Conservation (phyloP, 495 filamentous ascomycete species). For the Penicillium paradoxum region DNA sequence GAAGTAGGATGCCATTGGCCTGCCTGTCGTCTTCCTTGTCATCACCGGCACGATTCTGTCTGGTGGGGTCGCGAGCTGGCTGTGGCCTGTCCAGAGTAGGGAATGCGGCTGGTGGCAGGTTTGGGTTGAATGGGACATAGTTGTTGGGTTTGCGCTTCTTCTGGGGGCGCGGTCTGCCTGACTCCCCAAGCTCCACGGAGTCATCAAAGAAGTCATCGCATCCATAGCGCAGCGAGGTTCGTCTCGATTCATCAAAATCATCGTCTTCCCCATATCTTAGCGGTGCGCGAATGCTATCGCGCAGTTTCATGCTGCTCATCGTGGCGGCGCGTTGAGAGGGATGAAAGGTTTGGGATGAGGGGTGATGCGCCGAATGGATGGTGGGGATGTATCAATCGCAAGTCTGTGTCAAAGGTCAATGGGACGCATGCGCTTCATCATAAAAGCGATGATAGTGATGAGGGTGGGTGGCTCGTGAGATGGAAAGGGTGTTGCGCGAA, state of each 20-base stretch:
- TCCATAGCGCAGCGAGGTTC: background rate
- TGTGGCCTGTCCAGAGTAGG: constrained; percentile 31
- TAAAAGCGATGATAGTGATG: background rate
- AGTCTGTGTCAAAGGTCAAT: background rate
- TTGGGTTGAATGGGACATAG: constrained; percentile 37
- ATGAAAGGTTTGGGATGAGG: background rate
- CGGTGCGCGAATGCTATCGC: constrained; percentile 16
- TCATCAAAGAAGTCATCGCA: background rate
- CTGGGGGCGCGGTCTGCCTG: background rate
- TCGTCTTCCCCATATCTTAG: constrained; percentile 13
- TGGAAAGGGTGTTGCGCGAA: background rate
- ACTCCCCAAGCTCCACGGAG: background rate
- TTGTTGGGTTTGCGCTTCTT: constrained; percentile 5
- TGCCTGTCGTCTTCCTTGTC: background rate
- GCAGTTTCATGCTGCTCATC: constrained; percentile 18
- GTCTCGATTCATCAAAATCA: constrained; percentile 1
- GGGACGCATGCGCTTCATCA: background rate
- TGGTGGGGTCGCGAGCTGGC: background rate
- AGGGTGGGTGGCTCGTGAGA: background rate
- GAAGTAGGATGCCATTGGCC: too few relatives aligned
- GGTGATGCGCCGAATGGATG: background rate
- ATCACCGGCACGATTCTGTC: background rate
- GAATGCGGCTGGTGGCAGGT: constrained; percentile 40
- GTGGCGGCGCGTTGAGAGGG: constrained; percentile 1
- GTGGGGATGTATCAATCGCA: background rate